Base-by-base conservation (phyloP, 1,139 yeast species). In the Schwanniomyces etchellsii region DNA sequence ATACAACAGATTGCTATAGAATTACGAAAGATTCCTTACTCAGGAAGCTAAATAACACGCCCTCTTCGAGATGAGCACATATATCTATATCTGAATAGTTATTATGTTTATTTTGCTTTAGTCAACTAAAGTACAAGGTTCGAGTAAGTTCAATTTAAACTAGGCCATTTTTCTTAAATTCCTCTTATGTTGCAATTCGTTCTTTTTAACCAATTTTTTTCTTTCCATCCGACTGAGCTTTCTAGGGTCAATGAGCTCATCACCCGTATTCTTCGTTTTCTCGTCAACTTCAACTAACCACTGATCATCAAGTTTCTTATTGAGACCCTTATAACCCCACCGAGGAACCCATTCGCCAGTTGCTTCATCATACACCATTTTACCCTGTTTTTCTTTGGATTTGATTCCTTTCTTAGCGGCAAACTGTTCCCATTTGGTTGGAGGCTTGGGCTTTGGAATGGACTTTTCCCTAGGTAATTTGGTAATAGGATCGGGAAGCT, bases 221-320 rank as follows among this genome's bases (percentile, higher is more conserved):
- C 97, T 80, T 52, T 86, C 95, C 32, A 74, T 77, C 60, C 97
- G 78, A 39, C 58, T 64, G 52, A 89, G 67, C 20, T 80, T 68
- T 63, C 97, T 76, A 41, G 97, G 97, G 55, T 89, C 96, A 34
- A 85, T 67, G 45, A 85, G 65, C 45, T 84, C 95, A 34, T 81
- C 77, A 21, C 63, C 71, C 11, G 81, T 75, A 34, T 76, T 77
- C 49, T 74, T 73, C 24, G 67, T 76, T 44, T 78, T 70, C 35
- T 84, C 95, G 36, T 86, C 85, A 38, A 91, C 82, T 60, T 93
- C 99, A 35, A 91, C 97, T 54, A 88, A 71, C 98, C 98, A 91
- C 60, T 91, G 96, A 52, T 73, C 66, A 51, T 91, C 97, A 46
- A 80, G 53, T 35, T 79, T 76, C 64, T 91, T 91, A 61, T 91